Base-by-base conservation (phyloP, 768 basidiomycete species). In the Cystofilobasidium capitatum region DNA sequence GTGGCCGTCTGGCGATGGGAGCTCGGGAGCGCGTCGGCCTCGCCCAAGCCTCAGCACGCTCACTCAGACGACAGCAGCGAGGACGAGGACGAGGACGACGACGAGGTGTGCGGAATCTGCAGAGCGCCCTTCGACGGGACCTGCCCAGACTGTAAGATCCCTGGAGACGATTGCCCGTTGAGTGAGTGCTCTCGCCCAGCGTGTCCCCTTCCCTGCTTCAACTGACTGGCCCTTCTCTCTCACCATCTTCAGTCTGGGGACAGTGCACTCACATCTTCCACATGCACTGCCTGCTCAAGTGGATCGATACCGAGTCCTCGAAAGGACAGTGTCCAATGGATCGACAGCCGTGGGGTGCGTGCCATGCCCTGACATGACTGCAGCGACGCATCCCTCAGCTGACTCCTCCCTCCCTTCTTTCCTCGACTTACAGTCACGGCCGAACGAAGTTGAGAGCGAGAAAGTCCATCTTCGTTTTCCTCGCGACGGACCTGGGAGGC, bases 251-350 rank as follows among this genome's bases (percentile, higher is more conserved):
- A 98, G 94, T 98, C 63, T 98, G 92, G 90, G 96, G 96, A 39
- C 87, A 96, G 78, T 99, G 94, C 75, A 90, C 86, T 8, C 96
- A 98, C 76, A 86, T 96, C 66, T 99, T 98, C 74, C 96, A 99
- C 76, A 92, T 97, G 90, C 94, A 99, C 76, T 98, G 94, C 78
- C 79, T 99, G 16, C 81, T 94, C 71, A 96, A 97, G 77, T 99
- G 96, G 96, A 84, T 97, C 69, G 86, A 86, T 4, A 93, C 92
- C 0, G 79, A 84, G 6, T 85, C 88, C 17, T 92, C 89, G 40
- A 97, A 97, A 76, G 86, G 88, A 72, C 91, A 93, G 72, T 99
- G 96, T 81, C 96, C 96, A n/a, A 93, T 99, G 91, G 94, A 98
- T 75, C 82, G 96, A 36, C 80, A 91, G 72, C 80, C 86, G 3